Base-by-base conservation (phyloP, 345 rosid genomes). In the Eucalyptus marginata region DNA sequence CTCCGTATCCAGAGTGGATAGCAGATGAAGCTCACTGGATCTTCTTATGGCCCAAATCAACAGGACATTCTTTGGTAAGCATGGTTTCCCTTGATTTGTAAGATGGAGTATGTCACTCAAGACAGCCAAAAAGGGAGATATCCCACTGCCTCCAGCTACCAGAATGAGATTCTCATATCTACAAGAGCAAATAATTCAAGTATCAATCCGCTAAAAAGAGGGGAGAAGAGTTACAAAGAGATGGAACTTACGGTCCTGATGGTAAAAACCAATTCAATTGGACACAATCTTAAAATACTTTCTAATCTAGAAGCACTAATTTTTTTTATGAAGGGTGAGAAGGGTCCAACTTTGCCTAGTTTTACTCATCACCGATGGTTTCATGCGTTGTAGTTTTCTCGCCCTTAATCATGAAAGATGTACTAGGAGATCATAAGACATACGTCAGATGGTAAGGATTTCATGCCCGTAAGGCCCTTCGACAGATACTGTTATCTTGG, bases 391-490 rank as follows among this genome's bases (percentile, higher is more conserved):
- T 7, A 7, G 13, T 14, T 46, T 46, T 46, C 83, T 76, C 8
- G 36, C 33, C 50, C 50, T 43, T 47, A 64, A 14, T 64, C 20
- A 76, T 14, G 46, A 76, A 76, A 18, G 27, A 36, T 71, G 81
- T 36, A 31, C 43, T 3, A 71, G 81, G 46, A 68, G 80, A 88
- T 88, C 90, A 62, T 31, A 87, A 86, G 33, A 86, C 52, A 91
- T 94, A 97, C 99, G 88, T 93, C 92, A 97, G 92, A 91, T 97
- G 97, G 89, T 96, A 96, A 25, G 97, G 50, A 89, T 91, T 92
- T 97, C 97, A 91, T 96, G 98, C 64, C 99, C 98, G 76, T 96
- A 97, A 86, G 99, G 99, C 47, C 99, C 99, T 90, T 97, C 99
- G 27, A 96, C 98, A 29, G 93, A 96, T 90, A 95, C 94, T 89